phyloP scores from a whole-genome alignment of 768 basidiomycete genomes.

The Boletellus sp. region DNA sequence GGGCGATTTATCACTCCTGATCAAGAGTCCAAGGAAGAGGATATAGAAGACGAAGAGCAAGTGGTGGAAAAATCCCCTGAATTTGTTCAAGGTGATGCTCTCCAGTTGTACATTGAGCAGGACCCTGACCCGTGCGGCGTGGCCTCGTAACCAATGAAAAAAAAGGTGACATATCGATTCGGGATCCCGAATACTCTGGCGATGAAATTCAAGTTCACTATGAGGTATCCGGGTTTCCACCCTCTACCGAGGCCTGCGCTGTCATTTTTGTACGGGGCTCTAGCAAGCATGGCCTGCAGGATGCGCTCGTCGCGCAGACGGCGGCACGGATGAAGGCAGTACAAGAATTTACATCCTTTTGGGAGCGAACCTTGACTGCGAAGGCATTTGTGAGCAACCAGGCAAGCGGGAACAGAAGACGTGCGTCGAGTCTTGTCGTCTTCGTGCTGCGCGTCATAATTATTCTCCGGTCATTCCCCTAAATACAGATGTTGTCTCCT shows the following conservation, averaged over 20 bases:
- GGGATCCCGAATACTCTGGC: constrained; percentile 3
- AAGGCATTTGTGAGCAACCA: constrained; percentile 24
- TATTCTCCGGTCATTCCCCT: background rate
- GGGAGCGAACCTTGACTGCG: constrained; percentile 18
- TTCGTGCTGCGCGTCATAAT: constrained; percentile 1
- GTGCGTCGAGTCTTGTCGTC: constrained; percentile 13
- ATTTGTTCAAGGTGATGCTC: constrained; percentile 39
- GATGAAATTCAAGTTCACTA: constrained; percentile 33
- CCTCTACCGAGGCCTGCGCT: constrained; percentile 37
- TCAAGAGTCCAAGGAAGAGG: background rate
- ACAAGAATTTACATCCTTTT: constrained; percentile 18
- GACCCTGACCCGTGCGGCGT: background rate
- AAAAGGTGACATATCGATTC: constrained; percentile 14
- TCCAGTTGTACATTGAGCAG: background rate
- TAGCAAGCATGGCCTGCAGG: background rate
- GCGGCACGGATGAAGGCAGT: constrained; percentile 12
- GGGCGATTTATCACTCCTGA: constrained; percentile 48
- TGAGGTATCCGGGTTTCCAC: constrained; percentile 47
- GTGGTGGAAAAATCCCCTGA: constrained; percentile 35
- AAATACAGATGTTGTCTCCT: constrained; percentile 15
- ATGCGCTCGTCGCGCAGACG: constrained; percentile 10
- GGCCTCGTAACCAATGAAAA: background rate
- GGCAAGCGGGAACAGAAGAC: constrained; percentile 1
- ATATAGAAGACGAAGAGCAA: constrained; percentile 43
- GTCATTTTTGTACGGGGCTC: constrained; percentile 42